Percentiles rank a stretch among this genome's conserved stretches.
Conservation (phyloP, 2,329 filamentous ascomycete species). For the Trichophyton schoenleinii region DNA sequence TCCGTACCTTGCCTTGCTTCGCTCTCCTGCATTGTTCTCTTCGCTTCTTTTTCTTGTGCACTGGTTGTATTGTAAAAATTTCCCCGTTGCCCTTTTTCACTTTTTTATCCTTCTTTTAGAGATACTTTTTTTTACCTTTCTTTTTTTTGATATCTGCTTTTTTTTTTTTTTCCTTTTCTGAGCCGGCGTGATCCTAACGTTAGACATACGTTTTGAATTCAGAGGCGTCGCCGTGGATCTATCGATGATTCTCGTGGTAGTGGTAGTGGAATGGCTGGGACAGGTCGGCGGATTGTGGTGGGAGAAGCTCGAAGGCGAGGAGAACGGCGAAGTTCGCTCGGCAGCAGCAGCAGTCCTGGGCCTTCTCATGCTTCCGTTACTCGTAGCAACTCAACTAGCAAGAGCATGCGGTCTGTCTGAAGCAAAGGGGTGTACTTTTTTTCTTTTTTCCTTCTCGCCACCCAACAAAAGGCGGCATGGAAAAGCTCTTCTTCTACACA, state of each 20-base stretch:
- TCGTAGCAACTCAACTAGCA: constrained; percentile 31
- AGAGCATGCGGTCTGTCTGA: constrained; percentile 8
- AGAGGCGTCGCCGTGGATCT: constrained; percentile 35
- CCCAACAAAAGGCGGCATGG: neutral
- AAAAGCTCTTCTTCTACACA: neutral
- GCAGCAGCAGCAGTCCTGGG: constrained; percentile 25
- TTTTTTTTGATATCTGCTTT: constrained; percentile 14
- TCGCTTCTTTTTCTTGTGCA: neutral
- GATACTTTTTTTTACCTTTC: constrained; percentile 18
- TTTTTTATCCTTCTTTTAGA: constrained; percentile 32
- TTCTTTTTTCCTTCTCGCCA: neutral
- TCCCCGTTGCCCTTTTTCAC: constrained; percentile 13
- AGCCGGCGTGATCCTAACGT: constrained; percentile 38
- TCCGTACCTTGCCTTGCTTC: constrained; percentile 14
- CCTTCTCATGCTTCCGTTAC: constrained; percentile 23
- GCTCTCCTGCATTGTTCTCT: constrained; percentile 13
- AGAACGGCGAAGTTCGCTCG: constrained; percentile 27
- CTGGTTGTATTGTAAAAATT: constrained; percentile 6
- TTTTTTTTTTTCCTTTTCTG: constrained; percentile 16
- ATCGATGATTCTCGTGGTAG: constrained; percentile 27
- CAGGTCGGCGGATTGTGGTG: constrained; percentile 24
- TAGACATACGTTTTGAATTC: constrained; percentile 31
- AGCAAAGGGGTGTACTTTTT: neutral
- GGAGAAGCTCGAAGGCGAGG: constrained; percentile 28
- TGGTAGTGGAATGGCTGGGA: neutral